These are phyloP conservation scores for Mycena alexandri DNA, from an alignment of 768 basidiomycete genomes.

Conservation along the genomic window DNA sequence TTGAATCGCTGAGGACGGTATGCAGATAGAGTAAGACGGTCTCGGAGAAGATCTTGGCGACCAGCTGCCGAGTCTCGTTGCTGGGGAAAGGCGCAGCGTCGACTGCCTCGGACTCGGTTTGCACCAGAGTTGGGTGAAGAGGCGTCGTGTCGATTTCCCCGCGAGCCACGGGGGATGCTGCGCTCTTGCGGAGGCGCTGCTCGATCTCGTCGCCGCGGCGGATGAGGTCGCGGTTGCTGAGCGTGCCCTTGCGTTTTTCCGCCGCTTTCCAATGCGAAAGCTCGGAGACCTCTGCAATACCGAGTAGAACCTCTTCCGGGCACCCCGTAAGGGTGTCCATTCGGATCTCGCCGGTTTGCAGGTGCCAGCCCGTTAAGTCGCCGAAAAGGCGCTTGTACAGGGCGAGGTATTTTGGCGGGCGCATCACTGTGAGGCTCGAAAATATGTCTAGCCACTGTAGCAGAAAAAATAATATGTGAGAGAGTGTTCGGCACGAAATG, in stretches of 20 bases:
- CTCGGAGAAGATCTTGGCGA: slow-evolving; percentile 74
- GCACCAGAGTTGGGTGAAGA: slow-evolving; percentile 57
- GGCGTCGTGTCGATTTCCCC: slow-evolving; percentile 51
- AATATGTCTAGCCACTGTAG: slow-evolving; percentile 84
- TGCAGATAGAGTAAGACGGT: slow-evolving; percentile 76
- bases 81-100: slow-evolving; percentile 46
- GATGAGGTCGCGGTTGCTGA: slow-evolving; percentile 83
- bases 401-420: slow-evolving; percentile 73
- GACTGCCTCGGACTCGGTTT: slow-evolving; percentile 46
- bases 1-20: slow-evolving; percentile 75
- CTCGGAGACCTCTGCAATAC: slow-evolving; percentile 79
- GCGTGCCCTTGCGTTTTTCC: slow-evolving; percentile 71
- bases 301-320: slow-evolving; percentile 82
- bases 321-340: slow-evolving; percentile 83
- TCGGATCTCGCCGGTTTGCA: slow-evolving; percentile 57
- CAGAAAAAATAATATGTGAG: slow-evolving; percentile 6
- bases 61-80: slow-evolving; percentile 61
- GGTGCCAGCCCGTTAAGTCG: slow-evolving; percentile 59
- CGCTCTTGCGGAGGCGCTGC: slow-evolving; percentile 66
- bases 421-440: slow-evolving; percentile 70
- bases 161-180: slow-evolving; percentile 46
- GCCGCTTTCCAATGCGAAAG: slow-evolving; percentile 82
- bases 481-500: slow-evolving; percentile 18
- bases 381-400: slow-evolving; percentile 78
- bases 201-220: slow-evolving; percentile 81